phyloP scores from a whole-genome alignment of 371 early-diverging fungal species.

The Zychaea mexicana region DNA sequence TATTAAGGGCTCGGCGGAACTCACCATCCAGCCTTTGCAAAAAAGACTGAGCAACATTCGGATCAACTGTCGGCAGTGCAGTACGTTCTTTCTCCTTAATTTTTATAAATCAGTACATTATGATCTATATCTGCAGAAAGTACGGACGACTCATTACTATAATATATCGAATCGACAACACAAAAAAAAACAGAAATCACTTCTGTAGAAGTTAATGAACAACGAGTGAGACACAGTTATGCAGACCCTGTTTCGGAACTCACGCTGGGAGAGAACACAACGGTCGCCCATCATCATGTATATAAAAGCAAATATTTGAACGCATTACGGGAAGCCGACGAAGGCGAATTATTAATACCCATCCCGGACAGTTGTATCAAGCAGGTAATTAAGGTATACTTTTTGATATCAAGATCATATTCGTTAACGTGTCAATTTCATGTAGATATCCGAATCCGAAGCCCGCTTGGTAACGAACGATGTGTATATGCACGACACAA shows the following conservation, averaged over 20 bases:
- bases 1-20: conserved; percentile 64
- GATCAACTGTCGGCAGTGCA: conserved; percentile 66
- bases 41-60: conserved; percentile 48
- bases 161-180: too few species aligned
- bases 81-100: conserved; percentile 54
- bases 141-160: too few species aligned
- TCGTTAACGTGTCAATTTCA: neutral
- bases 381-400: conserved; percentile 24
- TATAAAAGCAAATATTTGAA: conserved; percentile 60
- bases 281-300: conserved; percentile 59
- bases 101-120: neutral
- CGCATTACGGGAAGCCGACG: conserved; percentile 64
- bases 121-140: too few species aligned
- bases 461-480: conserved; percentile 26
- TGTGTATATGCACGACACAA: conserved; percentile 20
- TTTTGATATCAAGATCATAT: neutral
- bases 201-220: conserved; percentile 59
- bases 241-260: conserved; percentile 56
- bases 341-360: conserved; percentile 66
- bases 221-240: conserved; percentile 52
- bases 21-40: conserved; percentile 58
- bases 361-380: conserved; percentile 58
- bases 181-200: conserved; percentile 27
- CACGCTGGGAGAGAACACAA: conserved; percentile 46
- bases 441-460: conserved; percentile 29